These are phyloP conservation scores for Plectranthus barbatus DNA, from an alignment of 257 asterid species.

Conservation along the genomic window DNA sequence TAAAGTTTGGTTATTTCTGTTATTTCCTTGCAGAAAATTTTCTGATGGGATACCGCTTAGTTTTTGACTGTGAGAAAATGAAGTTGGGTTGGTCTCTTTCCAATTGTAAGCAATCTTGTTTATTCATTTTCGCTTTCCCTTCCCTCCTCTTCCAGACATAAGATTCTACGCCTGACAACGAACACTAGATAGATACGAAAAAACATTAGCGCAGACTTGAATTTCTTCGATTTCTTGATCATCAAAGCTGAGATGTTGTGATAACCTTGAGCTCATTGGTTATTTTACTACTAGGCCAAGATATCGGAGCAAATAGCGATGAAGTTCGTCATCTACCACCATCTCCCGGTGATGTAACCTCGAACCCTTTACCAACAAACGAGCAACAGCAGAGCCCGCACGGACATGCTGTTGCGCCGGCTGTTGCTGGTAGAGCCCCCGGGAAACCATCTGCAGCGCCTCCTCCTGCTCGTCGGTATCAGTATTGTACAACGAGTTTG, in stretches of 20 bases:
- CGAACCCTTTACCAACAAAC: constrained; percentile 54
- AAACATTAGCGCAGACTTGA: neutral
- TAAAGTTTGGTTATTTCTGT: neutral
- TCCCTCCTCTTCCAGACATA: no score
- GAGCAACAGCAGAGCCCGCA: constrained; percentile 37
- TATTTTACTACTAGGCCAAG: constrained; percentile 37
- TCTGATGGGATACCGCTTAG: constrained; percentile 67
- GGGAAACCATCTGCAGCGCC: constrained; percentile 39
- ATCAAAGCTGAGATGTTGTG: neutral
- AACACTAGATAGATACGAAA: neutral
- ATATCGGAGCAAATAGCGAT: constrained; percentile 15
- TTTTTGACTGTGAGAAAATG: constrained; percentile 68
- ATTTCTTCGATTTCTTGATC: neutral
- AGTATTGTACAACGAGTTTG: constrained; percentile 14
- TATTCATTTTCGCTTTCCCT: neutral
- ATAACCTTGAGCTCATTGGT: no score
- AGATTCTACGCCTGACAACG: neutral
- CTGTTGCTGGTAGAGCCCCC: constrained; percentile 58
- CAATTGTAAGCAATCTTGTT: constrained; percentile 48
- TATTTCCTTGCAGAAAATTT: constrained; percentile 51
- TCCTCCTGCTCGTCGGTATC: constrained; percentile 2
- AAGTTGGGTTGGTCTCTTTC: constrained; percentile 79
- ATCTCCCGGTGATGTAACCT: constrained; percentile 29
- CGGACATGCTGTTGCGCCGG: constrained; percentile 49
- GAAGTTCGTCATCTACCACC: constrained; percentile 26